Evolutionary conservation across 768 basidiomycete species (phyloP), one percentile per base, ranked within the genome.

Genomic region (Auriculariales sp.): DNA sequence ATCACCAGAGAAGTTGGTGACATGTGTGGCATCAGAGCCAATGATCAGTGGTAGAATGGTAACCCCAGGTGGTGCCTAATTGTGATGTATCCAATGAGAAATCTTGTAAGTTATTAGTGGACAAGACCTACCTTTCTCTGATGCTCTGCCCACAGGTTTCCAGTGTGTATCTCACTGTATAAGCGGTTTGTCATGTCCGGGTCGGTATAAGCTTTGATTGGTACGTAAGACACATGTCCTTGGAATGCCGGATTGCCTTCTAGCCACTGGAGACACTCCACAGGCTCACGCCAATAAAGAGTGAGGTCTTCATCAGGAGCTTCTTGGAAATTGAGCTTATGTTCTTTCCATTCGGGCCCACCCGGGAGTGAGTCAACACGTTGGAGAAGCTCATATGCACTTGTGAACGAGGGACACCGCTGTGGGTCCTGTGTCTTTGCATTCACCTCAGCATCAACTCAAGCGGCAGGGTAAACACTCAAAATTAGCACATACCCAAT

Each of bases 141-240:
- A 35, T 35, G 33, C 14, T 36, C 30, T 4, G 19, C 33, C 19
- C 31, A 34, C 33, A 35, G 25, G 11, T 28, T n/a, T 15, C 48
- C 48, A 35, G 48, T 49, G 14, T 22, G 32, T 24, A 49, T 33
- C 48, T 49, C 48, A 27, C 35, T 49, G 34, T 35, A 25, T 10
- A 33, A n/a, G 11, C 34, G 29, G 14, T 49, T 28, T 3, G 32
- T 27, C 32, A 49, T 34, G 19, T 17, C 22, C 14, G 24, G 33
- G 12, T 49, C 48, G 2, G 48, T 49, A 24, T 30, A 49, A n/a
- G 22, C 34, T 27, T 35, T 27, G 2, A 15, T 25, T 4, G 48
- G 33, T 5, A 17, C 48, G 15, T 35, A 29, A 4, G 35, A 14
- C 11, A 49, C 24, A 49, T 49, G 27, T 2, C 35, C 48, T 28